Evolutionary conservation across 1,284 basidiomycete species (phyloP), one percentile per base, ranked within the genome.

Genomic region (Ganoderma sinense): DNA sequence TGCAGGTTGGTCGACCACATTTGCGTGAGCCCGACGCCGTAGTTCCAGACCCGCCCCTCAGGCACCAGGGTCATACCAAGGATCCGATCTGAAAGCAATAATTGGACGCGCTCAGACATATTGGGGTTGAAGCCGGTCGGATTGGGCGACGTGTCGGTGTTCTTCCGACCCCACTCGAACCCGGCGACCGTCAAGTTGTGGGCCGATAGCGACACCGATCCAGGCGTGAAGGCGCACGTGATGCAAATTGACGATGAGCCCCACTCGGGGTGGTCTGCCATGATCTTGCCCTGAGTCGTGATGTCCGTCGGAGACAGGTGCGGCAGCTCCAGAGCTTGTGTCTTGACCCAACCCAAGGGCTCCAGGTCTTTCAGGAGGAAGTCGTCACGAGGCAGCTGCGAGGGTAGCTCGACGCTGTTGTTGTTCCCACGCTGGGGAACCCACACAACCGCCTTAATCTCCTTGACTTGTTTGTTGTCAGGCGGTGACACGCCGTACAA

Each of bases 151-250:
- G 88, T 93, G 78, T 96, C 96, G 73, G 87, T 82, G 77, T 97
- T 97, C 85, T 99, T 99, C 74, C 98, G 87, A 56, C 97, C 97
- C 97, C 97, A 99, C 80, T 99, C 98, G 80, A 99, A 99, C 20
- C 98, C 98, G 65, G 92, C 88, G 4, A 97, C 92, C 11, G 93
- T 93, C 65, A 99, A 83, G 48, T 91, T 94, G 84, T 99, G 97
- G 0, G 97, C 94, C 55, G 97, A 97, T 53, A 99, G 84, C 36
- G 96, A 98, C 45, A 99, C 95, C 2, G 97, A 98, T 71, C 98
- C 98, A 4, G 98, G 98, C 2, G 98, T 99, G 84, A 99, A 99
- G 36, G 98, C 96, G 53, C 94, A 92, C 0, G 97, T 95, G 75
- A 99, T 84, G 80, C 97, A 98, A 76, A 99, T 97, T 7, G 95